Evolutionary conservation across 1,139 yeast species (phyloP), one percentile per base, ranked within the genome.

Genomic region (Wickerhamomyces sp.): DNA sequence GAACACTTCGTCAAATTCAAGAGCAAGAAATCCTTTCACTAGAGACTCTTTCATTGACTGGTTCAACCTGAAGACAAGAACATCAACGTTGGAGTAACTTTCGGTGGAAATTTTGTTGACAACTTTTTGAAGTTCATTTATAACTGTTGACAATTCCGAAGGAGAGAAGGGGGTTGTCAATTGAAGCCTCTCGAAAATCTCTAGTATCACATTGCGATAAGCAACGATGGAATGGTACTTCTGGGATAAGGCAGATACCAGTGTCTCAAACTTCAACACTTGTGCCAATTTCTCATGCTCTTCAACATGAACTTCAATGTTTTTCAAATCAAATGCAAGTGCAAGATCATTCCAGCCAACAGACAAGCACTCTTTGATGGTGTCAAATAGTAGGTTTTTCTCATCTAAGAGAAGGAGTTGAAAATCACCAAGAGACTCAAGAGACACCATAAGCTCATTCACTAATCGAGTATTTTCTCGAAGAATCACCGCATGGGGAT

Each of bases 401-500:
- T 66, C 66, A 0, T 62, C 61, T 5, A 57, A 57, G 4, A 82
- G 46, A 19, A 83, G 54, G 18, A 67, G 58, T 3, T 64, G 64
- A 26, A 68, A 61, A 15, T 66, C 68, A 9, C 61, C 60, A 0
- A 75, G 62, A 5, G 42, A 44, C 4, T 54, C 61, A 15, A 61
- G 40, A 0, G 38, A 38, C 2, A 28, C 19, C 14, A 58, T 31
- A 1, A 59, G 40, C 6, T 46, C 41, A 17, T 51, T 39, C 26
- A 68, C 50, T 3, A 62, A 57, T 9, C 59, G 54, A 15, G 78
- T 32, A 2, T 71, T 61, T 42, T 84, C 93, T 9, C 59, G 55
- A 12, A 86, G 49, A 12, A 71, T 66, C 2, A 69, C 62, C 0
- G 86, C 80, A 41, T 72, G 68, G 0, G 89, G 88, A 32, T 75